These are phyloP conservation scores for Telopea speciosissima DNA, from an alignment of 177 flowering plant genomes.

Conservation along the genomic window DNA sequence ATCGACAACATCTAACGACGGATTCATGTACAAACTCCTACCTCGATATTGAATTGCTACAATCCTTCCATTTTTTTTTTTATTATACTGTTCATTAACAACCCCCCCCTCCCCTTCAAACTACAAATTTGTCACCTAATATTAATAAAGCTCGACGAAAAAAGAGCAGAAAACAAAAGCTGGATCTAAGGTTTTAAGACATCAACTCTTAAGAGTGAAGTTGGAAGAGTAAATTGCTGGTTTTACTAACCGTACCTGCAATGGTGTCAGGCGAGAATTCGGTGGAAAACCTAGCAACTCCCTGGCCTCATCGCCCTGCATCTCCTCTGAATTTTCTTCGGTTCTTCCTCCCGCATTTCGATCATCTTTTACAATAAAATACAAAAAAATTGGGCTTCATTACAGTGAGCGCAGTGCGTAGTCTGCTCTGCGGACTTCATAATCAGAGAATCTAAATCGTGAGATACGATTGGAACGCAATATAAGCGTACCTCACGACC, in stretches of 20 bases:
- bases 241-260: constrained; percentile 33
- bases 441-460: neutral
- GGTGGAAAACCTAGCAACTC: constrained; percentile 56
- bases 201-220: neutral
- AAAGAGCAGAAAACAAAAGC: neutral
- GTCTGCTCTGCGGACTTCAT: neutral
- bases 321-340: constrained; percentile 13
- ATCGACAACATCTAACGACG: too few relatives aligned
- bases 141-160: neutral
- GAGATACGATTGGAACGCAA: too few relatives aligned
- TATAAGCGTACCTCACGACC: too few relatives aligned
- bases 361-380: neutral
- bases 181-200: neutral
- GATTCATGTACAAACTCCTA: neutral
- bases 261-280: constrained; percentile 37
- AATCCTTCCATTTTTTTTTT: too few relatives aligned
- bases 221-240: neutral
- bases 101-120: too few relatives aligned
- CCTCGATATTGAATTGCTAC: neutral
- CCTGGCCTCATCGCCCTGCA: constrained; percentile 56
- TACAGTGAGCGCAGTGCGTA: neutral
- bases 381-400: neutral
- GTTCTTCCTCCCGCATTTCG: neutral
- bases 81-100: too few relatives aligned
- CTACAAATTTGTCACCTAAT: too few relatives aligned